Conservation (phyloP, 345 rosid species). For the Camelina neglecta region DNA sequence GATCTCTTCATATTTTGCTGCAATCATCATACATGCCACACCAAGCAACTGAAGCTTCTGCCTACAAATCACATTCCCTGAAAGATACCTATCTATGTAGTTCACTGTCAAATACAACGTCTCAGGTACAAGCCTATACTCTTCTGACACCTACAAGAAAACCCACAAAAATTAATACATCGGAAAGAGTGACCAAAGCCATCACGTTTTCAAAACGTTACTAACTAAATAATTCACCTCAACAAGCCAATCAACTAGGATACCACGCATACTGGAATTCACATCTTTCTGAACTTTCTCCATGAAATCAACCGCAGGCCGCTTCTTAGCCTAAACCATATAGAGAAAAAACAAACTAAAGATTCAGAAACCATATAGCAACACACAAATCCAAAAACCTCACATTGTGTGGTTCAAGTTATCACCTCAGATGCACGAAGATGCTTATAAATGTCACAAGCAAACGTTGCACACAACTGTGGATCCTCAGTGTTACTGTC, state of each 20-base stretch:
- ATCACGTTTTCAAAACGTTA: neutral
- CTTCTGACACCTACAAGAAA: slow-evolving; percentile 78
- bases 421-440: slow-evolving; percentile 73
- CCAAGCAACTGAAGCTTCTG: slow-evolving; percentile 92
- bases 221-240: slow-evolving; percentile 57
- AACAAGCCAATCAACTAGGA: slow-evolving; percentile 93
- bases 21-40: slow-evolving; percentile 96
- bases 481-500: slow-evolving; percentile 68
- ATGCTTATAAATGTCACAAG: slow-evolving; percentile 64
- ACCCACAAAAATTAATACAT: neutral
- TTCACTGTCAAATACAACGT: slow-evolving; percentile 82
- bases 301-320: slow-evolving; percentile 80
- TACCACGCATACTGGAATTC: slow-evolving; percentile 82
- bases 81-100: slow-evolving; percentile 91
- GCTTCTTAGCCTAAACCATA: slow-evolving; percentile 64
- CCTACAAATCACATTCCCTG: slow-evolving; percentile 85
- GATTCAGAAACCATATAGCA: slow-evolving; percentile 4
- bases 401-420: neutral
- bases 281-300: slow-evolving; percentile 84
- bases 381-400: too few relatives aligned
- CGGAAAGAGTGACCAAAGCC: neutral
- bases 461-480: slow-evolving; percentile 76
- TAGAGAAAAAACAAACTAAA: neutral
- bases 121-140: slow-evolving; percentile 94
- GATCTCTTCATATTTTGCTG: slow-evolving; percentile 93